Evolutionary conservation across 805 yeast genomes (phyloP).

Genomic region (Vanderwaltozyma verrucispora): DNA sequence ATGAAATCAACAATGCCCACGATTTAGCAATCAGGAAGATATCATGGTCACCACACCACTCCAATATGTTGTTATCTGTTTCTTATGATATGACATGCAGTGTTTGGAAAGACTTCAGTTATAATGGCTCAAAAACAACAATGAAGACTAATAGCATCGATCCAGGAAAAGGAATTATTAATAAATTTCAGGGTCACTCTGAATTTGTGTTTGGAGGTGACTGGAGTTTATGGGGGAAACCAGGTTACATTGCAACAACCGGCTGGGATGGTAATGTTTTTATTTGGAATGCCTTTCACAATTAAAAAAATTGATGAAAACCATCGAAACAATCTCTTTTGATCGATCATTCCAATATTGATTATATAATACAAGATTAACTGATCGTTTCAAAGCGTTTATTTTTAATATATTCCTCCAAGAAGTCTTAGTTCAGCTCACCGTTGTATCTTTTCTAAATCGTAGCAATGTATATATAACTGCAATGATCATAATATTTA

Average conservation of each 20-base stretch:
- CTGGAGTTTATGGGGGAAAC: conserved; percentile 94
- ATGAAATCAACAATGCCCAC: conserved; percentile 68
- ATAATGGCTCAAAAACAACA: conserved; percentile 40
- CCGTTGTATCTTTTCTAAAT: no score
- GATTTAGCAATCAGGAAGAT: conserved; percentile 79
- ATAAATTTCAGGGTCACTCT: conserved; percentile 56
- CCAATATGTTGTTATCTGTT: conserved; percentile 58
- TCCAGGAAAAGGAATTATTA: conserved; percentile 41
- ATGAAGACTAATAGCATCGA: conserved; percentile 36
- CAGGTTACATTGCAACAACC: conserved; percentile 89
- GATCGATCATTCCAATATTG: no score
- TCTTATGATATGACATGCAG: conserved; percentile 91
- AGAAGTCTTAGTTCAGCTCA: no score
- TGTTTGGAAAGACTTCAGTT: conserved; percentile 72
- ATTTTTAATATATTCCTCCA: no score
- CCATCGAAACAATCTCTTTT: no score
- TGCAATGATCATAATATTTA: no score
- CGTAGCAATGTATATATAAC: no score
- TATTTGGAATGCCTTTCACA: conserved; percentile 58
- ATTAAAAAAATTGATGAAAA: not conserved
- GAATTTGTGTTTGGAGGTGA: conserved; percentile 93
- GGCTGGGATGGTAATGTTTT: conserved; percentile 97
- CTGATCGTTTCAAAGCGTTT: no score
- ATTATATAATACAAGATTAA: no score
- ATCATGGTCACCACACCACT: conserved; percentile 81